Conservation (phyloP, 305 asterid species). For the Striga hermonthica region DNA sequence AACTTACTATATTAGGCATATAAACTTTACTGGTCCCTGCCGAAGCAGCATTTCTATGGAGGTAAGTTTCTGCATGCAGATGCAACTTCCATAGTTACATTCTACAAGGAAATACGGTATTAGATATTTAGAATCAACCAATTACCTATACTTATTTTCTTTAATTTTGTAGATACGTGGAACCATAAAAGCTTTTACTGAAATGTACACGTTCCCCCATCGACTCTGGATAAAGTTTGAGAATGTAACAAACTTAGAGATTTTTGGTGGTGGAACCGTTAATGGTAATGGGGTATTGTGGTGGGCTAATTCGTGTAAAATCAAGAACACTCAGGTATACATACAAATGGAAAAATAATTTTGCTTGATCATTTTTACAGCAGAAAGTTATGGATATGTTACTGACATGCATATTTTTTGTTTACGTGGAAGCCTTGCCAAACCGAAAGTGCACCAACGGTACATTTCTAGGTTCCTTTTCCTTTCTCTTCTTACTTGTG, state of each 20-base stretch:
- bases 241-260: constrained; percentile 44
- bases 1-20: constrained; percentile 53
- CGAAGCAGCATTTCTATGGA: constrained; percentile 23
- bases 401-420: constrained; percentile 24
- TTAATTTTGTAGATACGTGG: constrained; percentile 55
- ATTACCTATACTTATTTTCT: not conserved
- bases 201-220: constrained; percentile 45
- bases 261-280: constrained; percentile 76
- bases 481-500: not conserved
- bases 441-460: constrained; percentile 69
- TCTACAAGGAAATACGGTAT: not conserved
- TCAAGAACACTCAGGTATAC: constrained; percentile 53
- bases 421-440: constrained; percentile 60
- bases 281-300: constrained; percentile 83
- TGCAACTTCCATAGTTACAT: not conserved
- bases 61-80: constrained; percentile 36
- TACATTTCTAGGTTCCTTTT: constrained; percentile 33
- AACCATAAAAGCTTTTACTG: constrained; percentile 54
- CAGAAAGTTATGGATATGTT: not conserved
- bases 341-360: not conserved
- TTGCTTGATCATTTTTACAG: not conserved
- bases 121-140: not conserved
- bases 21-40: constrained; percentile 24
- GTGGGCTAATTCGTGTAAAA: constrained; percentile 85
- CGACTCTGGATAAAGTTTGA: constrained; percentile 71